Evolutionary conservation across 1,284 basidiomycete species (phyloP).

Genomic region (Golubevia pallescens): DNA sequence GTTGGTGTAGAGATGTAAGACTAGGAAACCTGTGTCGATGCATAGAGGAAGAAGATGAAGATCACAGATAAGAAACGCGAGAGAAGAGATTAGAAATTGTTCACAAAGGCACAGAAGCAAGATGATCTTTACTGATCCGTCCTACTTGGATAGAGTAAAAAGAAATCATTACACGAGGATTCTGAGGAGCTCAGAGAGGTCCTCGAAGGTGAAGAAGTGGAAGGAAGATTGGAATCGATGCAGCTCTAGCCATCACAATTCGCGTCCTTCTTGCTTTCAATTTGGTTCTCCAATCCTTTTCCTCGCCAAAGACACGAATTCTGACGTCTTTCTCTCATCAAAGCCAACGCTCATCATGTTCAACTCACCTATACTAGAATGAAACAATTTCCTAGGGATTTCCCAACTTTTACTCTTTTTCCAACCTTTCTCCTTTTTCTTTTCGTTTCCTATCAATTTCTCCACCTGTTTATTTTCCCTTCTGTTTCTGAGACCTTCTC

Average conservation of each 20-base stretch:
- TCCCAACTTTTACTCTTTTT: constrained; percentile 42
- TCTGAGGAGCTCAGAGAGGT: too few species aligned
- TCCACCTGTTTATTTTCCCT: constrained; percentile 11
- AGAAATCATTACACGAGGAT: too few species aligned
- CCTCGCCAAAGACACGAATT: too few species aligned
- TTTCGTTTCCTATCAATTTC: constrained; percentile 14
- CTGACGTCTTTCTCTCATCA: constrained; percentile 1
- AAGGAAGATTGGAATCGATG: too few species aligned
- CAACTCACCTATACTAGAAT: constrained; percentile 42
- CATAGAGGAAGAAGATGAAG: not conserved
- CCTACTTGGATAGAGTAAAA: too few species aligned
- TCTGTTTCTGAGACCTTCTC: constrained; percentile 11
- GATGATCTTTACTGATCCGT: too few species aligned
- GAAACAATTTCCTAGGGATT: constrained; percentile 60
- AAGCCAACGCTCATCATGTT: not conserved
- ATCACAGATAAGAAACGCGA: not conserved
- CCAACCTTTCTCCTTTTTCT: constrained; percentile 11
- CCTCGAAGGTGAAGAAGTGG: not conserved
- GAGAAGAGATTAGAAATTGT: too few species aligned
- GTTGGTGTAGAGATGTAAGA: constrained; percentile 46
- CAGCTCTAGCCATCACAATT: too few species aligned
- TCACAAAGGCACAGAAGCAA: too few species aligned
- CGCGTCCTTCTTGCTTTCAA: too few species aligned
- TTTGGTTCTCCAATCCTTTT: too few species aligned
- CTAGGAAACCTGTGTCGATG: constrained; percentile 28